These are phyloP conservation scores for Tribonema minus DNA, from an alignment of 108 stramenopile species.

Conservation along the genomic window DNA sequence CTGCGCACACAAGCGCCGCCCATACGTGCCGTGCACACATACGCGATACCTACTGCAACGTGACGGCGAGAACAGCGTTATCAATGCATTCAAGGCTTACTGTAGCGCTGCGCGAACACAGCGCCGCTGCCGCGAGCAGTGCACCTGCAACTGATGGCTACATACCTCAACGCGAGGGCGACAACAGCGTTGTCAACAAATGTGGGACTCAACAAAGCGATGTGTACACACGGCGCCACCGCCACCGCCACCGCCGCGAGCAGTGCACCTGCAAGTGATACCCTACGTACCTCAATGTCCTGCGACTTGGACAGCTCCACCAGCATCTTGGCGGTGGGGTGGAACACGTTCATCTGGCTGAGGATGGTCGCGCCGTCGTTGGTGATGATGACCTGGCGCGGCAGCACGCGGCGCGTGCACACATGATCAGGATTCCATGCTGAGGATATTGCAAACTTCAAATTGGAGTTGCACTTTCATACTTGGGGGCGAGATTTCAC, in stretches of 20 bases:
- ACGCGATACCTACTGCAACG: too few relatives aligned
- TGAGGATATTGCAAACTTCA: too few relatives aligned
- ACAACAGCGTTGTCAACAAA: too few relatives aligned
- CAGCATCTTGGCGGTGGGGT: constrained; percentile 98
- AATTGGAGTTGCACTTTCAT: too few relatives aligned
- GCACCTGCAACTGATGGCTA: background rate
- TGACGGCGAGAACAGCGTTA: too few relatives aligned
- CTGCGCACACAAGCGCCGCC: too few relatives aligned
- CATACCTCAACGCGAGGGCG: too few relatives aligned
- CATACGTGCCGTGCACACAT: too few relatives aligned
- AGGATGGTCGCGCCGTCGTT: constrained; percentile 99
- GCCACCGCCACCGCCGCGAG: background rate
- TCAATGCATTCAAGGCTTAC: too few relatives aligned
- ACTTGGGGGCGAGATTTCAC: too few relatives aligned
- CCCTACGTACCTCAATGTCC: constrained; percentile 83
- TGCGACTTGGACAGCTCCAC: constrained; percentile 93
- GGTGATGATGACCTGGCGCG: constrained; percentile 66
- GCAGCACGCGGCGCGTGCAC: too few relatives aligned
- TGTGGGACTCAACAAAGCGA: background rate
- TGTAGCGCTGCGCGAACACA: background rate
- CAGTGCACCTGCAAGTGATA: background rate
- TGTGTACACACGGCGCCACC: background rate
- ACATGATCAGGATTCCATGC: too few relatives aligned
- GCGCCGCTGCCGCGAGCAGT: background rate
- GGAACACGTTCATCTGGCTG: constrained; percentile 84